These are phyloP conservation scores for Metschnikowia borealis DNA, from an alignment of 805 yeast genomes.

Conservation along the genomic window DNA sequence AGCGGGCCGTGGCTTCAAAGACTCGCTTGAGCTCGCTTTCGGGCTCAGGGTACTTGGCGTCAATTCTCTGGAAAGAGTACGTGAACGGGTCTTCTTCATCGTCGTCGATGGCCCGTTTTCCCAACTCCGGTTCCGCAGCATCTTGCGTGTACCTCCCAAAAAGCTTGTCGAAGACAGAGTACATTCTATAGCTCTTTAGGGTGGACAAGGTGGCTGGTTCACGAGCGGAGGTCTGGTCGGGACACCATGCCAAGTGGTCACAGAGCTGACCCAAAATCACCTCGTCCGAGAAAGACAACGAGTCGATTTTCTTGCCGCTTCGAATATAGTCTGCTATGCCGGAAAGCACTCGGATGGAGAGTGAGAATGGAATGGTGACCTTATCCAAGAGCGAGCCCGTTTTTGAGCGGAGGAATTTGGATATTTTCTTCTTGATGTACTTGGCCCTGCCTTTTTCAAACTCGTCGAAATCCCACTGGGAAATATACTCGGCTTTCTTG, in stretches of 20 bases:
- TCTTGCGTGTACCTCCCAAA: background rate
- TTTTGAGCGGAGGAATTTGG: constrained; percentile 1
- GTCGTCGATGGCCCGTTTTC: background rate
- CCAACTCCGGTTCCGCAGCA: background rate
- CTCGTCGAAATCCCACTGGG: constrained; percentile 3
- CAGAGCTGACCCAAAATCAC: background rate
- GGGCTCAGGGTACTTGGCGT: background rate
- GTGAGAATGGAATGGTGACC: background rate
- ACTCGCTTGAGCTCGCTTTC: background rate
- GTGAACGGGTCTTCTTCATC: background rate
- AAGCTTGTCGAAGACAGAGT: constrained; percentile 2
- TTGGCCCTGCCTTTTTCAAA: background rate
- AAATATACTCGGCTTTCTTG: background rate
- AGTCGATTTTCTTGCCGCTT: background rate
- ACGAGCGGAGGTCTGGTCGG: background rate
- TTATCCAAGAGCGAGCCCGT: constrained; percentile 2
- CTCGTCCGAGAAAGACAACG: background rate
- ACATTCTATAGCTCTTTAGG: background rate
- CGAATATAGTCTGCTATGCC: constrained; percentile 1
- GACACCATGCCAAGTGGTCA: background rate
- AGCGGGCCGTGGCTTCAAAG: background rate
- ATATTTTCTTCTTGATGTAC: background rate
- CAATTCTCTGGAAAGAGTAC: constrained; percentile 13
- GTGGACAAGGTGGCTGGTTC: background rate
- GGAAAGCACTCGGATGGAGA: background rate